These are phyloP conservation scores for Ophiognomonia clavigignenti-juglandacearum DNA, from an alignment of 2,329 filamentous ascomycete species.

Conservation along the genomic window DNA sequence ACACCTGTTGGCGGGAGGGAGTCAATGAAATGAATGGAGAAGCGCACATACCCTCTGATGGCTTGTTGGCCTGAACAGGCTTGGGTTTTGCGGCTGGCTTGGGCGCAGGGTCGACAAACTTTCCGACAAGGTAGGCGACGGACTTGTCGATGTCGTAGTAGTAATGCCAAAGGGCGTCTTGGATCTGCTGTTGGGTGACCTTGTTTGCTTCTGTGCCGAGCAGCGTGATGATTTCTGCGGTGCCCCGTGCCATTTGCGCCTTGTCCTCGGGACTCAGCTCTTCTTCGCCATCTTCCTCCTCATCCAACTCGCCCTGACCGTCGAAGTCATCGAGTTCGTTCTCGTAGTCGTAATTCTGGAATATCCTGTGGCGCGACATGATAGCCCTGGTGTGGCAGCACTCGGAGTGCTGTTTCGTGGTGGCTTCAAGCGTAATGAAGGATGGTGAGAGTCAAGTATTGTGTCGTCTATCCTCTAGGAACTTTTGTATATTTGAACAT, in stretches of 20 bases:
- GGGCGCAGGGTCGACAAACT: constrained; percentile 40
- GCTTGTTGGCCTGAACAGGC: constrained; percentile 26
- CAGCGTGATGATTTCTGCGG: constrained; percentile 58
- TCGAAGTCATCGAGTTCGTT: constrained; percentile 49
- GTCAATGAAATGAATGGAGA: constrained; percentile 4
- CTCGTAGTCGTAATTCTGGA: constrained; percentile 45
- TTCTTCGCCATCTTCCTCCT: constrained; percentile 40
- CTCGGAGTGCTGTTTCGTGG: not conserved
- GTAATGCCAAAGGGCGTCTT: constrained; percentile 92
- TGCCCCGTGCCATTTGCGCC: constrained; percentile 56
- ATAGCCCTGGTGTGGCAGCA: constrained; percentile 3
- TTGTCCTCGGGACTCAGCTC: constrained; percentile 44
- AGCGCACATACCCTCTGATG: constrained; percentile 21
- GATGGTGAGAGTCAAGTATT: not conserved
- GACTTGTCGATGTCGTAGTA: constrained; percentile 90
- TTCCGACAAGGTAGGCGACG: constrained; percentile 72
- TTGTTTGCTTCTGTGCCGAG: constrained; percentile 57
- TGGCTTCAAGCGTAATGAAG: not conserved
- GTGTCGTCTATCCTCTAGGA: too few species aligned
- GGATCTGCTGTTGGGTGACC: constrained; percentile 62
- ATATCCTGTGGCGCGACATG: constrained; percentile 45
- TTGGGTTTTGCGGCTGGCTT: constrained; percentile 34
- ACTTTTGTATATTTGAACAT: too few species aligned
- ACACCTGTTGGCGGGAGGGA: constrained; percentile 12
- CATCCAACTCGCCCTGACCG: constrained; percentile 32